A percentile compares a stretch with the other conserved stretches of the same genome.
Conservation (phyloP, 2,329 filamentous ascomycete genomes). For the Westerdykella ornata region DNA sequence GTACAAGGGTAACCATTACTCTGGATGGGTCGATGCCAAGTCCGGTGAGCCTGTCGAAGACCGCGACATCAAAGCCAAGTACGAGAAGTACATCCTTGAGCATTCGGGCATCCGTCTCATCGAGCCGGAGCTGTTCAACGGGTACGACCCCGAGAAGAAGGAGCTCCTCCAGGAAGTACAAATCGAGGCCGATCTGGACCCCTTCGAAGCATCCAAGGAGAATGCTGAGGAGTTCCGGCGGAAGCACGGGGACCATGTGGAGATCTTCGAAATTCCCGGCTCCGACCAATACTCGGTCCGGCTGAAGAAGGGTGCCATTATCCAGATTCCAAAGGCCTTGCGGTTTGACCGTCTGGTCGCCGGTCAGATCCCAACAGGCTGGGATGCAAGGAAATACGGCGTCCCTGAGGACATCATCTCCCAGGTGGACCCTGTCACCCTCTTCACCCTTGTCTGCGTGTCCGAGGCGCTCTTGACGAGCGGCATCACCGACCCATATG, state of each 20-base stretch:
- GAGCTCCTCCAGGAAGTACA: conserved; percentile 96
- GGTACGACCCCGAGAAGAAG: conserved; percentile 98
- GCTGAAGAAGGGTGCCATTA: conserved; percentile 87
- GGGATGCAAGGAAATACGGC: conserved; percentile 94
- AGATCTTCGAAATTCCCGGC: conserved; percentile 91
- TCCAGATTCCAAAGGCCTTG: conserved; percentile 94
- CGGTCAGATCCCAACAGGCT: conserved; percentile 92
- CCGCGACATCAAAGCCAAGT: conserved; percentile 95
- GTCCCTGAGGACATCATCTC: conserved; percentile 96
- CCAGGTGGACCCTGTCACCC: conserved; percentile 92
- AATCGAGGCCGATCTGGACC: conserved; percentile 92
- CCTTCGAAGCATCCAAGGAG: conserved; percentile 95
- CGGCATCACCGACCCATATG: conserved; percentile 97
- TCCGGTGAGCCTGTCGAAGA: conserved; percentile 92
- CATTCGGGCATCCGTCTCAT: conserved; percentile 97
- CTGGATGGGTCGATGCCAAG: conserved; percentile 94
- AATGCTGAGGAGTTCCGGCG: conserved; percentile 96
- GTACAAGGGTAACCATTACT: conserved; percentile 93
- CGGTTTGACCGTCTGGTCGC: conserved; percentile 96
- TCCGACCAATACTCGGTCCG: conserved; percentile 92
- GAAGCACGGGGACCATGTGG: conserved; percentile 94
- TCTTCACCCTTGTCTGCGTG: conserved; percentile 90
- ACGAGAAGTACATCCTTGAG: conserved; percentile 93
- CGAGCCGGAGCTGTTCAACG: conserved; percentile 92
- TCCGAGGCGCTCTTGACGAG: conserved; percentile 84